phyloP scores from a whole-genome alignment of 208 protist genomes.

The Leishmania gerbilli region DNA sequence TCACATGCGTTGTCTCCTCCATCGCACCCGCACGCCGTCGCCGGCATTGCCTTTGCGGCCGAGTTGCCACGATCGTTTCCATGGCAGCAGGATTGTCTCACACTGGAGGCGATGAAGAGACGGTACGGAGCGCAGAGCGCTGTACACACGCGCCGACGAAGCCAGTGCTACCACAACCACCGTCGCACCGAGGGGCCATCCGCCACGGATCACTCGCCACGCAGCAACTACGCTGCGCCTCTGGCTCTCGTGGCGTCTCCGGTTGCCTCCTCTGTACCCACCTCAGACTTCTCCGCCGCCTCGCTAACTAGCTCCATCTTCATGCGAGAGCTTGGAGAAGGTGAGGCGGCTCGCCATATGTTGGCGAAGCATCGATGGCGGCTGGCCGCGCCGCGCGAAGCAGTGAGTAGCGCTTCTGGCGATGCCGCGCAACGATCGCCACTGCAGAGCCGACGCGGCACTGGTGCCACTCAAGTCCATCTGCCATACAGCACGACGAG shows the following conservation, averaged over 20 bases:
- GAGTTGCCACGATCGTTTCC: not conserved
- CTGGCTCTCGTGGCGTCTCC: not conserved
- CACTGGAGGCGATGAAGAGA: slow-evolving; percentile 8
- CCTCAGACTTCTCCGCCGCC: slow-evolving; percentile 9
- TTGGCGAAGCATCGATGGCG: not conserved
- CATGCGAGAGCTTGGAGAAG: slow-evolving; percentile 22
- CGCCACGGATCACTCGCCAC: not conserved
- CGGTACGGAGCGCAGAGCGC: slow-evolving; percentile 21
- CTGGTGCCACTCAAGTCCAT: not conserved
- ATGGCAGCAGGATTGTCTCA: slow-evolving; percentile 18
- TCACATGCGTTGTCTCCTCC: not conserved
- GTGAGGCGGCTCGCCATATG: slow-evolving; percentile 7
- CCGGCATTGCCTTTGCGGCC: not conserved
- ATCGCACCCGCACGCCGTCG: not conserved
- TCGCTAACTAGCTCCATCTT: slow-evolving; percentile 32
- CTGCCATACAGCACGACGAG: not conserved
- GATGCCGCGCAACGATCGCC: not conserved
- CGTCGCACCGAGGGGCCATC: not conserved
- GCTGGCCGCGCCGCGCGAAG: not conserved
- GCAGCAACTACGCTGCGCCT: not conserved
- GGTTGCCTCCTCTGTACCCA: slow-evolving; percentile 15
- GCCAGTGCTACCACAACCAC: not conserved
- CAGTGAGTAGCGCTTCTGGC: not conserved
- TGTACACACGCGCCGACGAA: slow-evolving; percentile 2
- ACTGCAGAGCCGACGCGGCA: not conserved